Percentiles rank a stretch among this genome's conserved stretches.
Evolutionary conservation across 2,329 filamentous ascomycete species (phyloP).

Genomic region (Graphilbum fragrans): DNA sequence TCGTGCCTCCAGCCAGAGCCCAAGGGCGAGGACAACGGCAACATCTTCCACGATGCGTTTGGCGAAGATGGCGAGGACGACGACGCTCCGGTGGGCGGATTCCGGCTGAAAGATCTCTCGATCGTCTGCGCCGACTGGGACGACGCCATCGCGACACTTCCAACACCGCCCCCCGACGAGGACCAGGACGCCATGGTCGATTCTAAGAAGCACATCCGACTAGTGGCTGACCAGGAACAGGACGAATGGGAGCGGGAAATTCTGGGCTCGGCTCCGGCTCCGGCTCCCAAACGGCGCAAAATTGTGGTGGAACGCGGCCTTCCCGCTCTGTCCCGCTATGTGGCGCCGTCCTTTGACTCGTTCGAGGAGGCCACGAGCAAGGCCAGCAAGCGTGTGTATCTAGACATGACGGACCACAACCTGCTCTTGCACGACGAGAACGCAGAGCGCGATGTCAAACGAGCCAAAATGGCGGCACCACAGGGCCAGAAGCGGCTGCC

Average conservation of each 20-base stretch:
- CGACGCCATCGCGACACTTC: constrained; percentile 38
- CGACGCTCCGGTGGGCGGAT: constrained; percentile 58
- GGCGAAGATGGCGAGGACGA: constrained; percentile 35
- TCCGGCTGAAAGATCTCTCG: constrained; percentile 68
- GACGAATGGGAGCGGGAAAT: constrained; percentile 55
- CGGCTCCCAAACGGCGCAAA: constrained; percentile 48
- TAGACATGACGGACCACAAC: constrained; percentile 82
- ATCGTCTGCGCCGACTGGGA: constrained; percentile 84
- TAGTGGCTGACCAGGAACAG: constrained; percentile 30
- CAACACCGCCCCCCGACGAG: constrained; percentile 15
- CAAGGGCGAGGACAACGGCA: constrained; percentile 30
- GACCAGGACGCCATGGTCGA: constrained; percentile 11
- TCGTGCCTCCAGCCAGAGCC: constrained; percentile 25
- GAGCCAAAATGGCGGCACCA: constrained; percentile 25
- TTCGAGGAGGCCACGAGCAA: constrained; percentile 62
- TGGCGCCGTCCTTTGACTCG: constrained; percentile 65
- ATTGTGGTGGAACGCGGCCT: constrained; percentile 40
- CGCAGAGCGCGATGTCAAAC: constrained; percentile 49
- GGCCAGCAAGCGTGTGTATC: constrained; percentile 63
- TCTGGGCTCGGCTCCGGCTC: constrained; percentile 21
- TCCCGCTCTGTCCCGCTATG: constrained; percentile 44
- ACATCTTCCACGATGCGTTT: constrained; percentile 19
- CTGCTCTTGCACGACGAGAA: constrained; percentile 73
- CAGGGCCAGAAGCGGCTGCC: constrained; percentile 48
- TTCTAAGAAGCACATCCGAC: constrained; percentile 25